These are phyloP conservation scores for Penicillium coffeae DNA, from an alignment of 495 filamentous ascomycete genomes.

Conservation along the genomic window DNA sequence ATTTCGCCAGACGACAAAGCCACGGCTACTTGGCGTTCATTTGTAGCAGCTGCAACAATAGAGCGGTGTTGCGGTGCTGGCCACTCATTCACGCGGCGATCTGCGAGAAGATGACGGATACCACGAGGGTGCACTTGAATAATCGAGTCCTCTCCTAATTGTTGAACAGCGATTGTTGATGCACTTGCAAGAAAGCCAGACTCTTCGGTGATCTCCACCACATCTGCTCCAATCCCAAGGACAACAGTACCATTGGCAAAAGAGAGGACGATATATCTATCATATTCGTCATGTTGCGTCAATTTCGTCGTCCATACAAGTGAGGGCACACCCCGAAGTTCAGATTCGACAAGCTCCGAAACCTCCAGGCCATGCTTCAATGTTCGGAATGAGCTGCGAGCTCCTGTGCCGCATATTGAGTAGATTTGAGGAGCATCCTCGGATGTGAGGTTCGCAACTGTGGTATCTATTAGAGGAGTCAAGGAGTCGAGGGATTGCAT, in stretches of 20 bases:
- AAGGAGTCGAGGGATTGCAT: constrained; percentile 84
- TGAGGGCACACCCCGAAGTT: constrained; percentile 78
- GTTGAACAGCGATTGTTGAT: constrained; percentile 86
- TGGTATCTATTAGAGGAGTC: constrained; percentile 87
- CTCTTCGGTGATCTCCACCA: constrained; percentile 82
- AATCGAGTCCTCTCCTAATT: constrained; percentile 87
- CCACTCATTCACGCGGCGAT: constrained; percentile 89
- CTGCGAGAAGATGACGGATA: constrained; percentile 80
- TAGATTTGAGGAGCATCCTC: constrained; percentile 98
- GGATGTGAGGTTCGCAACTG: constrained; percentile 79
- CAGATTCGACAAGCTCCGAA: constrained; percentile 88
- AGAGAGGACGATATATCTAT: constrained; percentile 72
- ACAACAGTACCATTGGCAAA: constrained; percentile 74
- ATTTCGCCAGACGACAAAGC: constrained; percentile 94
- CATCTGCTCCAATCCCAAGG: constrained; percentile 90
- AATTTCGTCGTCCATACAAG: constrained; percentile 95
- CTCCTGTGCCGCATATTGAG: constrained; percentile 81
- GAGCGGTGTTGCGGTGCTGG: constrained; percentile 86
- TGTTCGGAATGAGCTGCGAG: constrained; percentile 82
- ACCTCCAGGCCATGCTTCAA: constrained; percentile 91
- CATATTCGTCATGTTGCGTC: constrained; percentile 74
- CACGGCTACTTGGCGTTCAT: constrained; percentile 88
- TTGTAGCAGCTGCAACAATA: constrained; percentile 93
- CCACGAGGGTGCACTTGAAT: constrained; percentile 94
- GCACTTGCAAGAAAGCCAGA: constrained; percentile 85